These are phyloP conservation scores for Gastrolobium villosum DNA, from an alignment of 306 rosid species.

Conservation along the genomic window DNA sequence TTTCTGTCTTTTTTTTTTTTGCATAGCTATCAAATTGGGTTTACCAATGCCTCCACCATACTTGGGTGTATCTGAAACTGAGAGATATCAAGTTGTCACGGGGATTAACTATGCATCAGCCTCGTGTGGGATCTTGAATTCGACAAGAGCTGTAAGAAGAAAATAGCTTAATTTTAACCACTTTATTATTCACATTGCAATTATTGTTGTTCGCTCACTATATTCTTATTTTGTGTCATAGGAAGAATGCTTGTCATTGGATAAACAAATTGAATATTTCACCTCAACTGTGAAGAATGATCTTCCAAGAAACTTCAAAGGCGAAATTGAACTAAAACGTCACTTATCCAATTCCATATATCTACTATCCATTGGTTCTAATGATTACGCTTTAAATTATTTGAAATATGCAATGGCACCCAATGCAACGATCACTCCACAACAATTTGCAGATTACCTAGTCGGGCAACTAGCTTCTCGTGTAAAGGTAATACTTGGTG, in stretches of 20 bases:
- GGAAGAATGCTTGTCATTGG: conserved; percentile 46
- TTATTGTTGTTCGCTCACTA: not conserved
- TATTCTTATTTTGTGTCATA: not conserved
- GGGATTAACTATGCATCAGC: conserved; percentile 39
- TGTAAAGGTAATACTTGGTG: conserved; percentile 14
- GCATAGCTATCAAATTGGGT: conserved; percentile 9
- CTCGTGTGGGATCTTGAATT: conserved; percentile 39
- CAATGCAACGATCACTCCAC: not conserved
- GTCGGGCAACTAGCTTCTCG: not conserved
- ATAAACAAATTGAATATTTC: conserved; percentile 46
- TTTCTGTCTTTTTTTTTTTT: not conserved
- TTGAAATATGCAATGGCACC: not conserved
- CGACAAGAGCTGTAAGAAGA: conserved; percentile 6
- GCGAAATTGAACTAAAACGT: not conserved
- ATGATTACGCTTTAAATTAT: conserved; percentile 45
- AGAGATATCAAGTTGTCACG: not conserved
- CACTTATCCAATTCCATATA: conserved; percentile 40
- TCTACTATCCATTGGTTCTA: conserved; percentile 24
- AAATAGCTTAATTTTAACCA: not conserved
- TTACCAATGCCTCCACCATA: conserved; percentile 41
- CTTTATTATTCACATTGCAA: not conserved
- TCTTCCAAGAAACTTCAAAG: conserved; percentile 28
- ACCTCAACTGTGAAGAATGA: conserved; percentile 43
- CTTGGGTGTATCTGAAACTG: not conserved
- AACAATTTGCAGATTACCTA: conserved; percentile 39